A percentile compares a stretch with the other conserved stretches of the same genome.
Evolutionary conservation across 2,329 filamentous ascomycete species (phyloP).

Genomic region (Aspergillus arachidicola): DNA sequence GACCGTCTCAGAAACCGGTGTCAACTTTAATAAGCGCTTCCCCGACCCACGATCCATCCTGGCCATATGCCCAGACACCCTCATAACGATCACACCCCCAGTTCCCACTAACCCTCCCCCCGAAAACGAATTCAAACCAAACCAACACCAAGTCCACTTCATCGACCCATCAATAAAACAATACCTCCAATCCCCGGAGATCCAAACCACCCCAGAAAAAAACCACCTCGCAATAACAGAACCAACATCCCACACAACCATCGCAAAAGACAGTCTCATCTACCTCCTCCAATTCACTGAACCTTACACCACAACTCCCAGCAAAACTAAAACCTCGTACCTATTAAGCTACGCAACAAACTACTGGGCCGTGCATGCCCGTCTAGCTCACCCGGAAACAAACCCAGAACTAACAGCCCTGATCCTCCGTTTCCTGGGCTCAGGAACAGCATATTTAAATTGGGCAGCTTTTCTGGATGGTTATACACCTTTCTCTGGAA

Average conservation of each 20-base stretch:
- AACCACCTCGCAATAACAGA: background rate
- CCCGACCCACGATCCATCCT: background rate
- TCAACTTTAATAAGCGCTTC: background rate
- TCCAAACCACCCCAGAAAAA: background rate
- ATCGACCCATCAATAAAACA: background rate
- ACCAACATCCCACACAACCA: background rate
- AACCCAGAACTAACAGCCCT: background rate
- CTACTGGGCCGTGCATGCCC: conserved; percentile 6
- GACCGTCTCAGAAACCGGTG: background rate
- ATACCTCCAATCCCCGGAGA: background rate
- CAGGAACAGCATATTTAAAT: background rate
- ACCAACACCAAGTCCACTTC: background rate
- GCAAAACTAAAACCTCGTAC: background rate
- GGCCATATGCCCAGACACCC: background rate
- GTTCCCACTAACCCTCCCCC: background rate
- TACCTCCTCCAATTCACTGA: conserved; percentile 3
- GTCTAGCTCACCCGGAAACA: background rate
- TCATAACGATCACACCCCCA: background rate
- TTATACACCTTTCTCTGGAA: background rate
- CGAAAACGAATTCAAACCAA: background rate
- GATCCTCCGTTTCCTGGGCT: background rate
- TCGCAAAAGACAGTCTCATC: background rate
- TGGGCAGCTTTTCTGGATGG: conserved; percentile 7
- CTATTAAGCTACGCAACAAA: conserved; percentile 6
- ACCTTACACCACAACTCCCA: background rate